Evolutionary conservation across 768 basidiomycete species (phyloP).

Genomic region (Lactarius tabidus): DNA sequence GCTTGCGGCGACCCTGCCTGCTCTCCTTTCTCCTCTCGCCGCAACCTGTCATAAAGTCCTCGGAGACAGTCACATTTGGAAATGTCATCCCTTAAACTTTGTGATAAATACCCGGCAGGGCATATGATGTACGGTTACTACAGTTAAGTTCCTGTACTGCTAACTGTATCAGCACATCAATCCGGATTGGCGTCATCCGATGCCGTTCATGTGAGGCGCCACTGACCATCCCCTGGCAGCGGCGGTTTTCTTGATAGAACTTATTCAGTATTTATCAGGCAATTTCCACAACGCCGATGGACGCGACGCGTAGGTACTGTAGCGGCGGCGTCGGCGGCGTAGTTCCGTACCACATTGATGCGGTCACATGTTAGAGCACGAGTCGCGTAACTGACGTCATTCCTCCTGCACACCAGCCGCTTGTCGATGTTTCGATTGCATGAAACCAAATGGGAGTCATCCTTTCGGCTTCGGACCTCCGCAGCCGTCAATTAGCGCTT

Average conservation of each 20-base stretch:
- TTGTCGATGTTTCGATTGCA: neutral
- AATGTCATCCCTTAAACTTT: neutral
- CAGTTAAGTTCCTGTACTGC: neutral
- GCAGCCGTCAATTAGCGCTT: neutral
- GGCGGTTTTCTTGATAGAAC: neutral
- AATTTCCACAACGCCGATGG: neutral
- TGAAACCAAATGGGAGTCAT: neutral
- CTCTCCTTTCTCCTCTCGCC: neutral
- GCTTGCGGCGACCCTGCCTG: neutral
- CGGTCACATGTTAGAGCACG: slow-evolving; percentile 12
- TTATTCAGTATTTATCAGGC: slow-evolving; percentile 5
- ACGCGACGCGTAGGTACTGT: neutral
- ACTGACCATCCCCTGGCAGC: neutral
- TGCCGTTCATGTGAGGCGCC: neutral
- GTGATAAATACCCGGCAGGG: neutral
- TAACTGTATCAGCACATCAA: neutral
- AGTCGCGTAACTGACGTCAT: slow-evolving; percentile 7
- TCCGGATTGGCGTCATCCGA: neutral
- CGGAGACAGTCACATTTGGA: neutral
- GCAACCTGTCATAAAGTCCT: neutral
- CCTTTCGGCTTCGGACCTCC: neutral
- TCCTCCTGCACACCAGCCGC: no score
- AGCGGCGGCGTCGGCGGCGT: neutral
- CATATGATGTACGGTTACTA: neutral
- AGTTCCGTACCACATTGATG: neutral